Evolutionary conservation across 108 stramenopile genomes (phyloP).

Genomic region (Skeletonema tropicum): DNA sequence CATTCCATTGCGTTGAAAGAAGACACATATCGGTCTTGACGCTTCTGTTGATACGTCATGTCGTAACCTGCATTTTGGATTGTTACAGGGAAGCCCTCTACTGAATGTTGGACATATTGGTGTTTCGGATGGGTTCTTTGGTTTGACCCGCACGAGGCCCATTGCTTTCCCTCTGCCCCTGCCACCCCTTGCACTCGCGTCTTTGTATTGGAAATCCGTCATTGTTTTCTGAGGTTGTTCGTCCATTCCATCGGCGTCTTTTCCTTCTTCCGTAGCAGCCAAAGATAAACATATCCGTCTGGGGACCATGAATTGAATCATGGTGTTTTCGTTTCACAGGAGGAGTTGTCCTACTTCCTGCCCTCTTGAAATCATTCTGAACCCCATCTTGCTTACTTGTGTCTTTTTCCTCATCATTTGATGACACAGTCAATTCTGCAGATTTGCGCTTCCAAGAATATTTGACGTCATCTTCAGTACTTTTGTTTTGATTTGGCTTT

Average conservation of each 20-base stretch:
- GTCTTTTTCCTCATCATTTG: background rate
- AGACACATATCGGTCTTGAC: slow-evolving; percentile 77
- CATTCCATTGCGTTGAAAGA: slow-evolving; percentile 79
- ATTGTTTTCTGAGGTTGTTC: slow-evolving; percentile 39
- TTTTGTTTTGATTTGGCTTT: background rate
- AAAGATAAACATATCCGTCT: slow-evolving; percentile 9
- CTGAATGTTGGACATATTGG: slow-evolving; percentile 69
- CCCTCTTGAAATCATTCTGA: background rate
- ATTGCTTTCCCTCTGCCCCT: slow-evolving; percentile 45
- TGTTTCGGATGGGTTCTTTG: slow-evolving; percentile 39
- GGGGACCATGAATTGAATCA: background rate
- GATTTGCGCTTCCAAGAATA: slow-evolving; percentile 19
- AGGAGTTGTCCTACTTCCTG: background rate
- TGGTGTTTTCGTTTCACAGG: background rate
- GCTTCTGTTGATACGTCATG: slow-evolving; percentile 77
- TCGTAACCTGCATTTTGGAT: slow-evolving; percentile 65
- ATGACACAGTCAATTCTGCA: background rate
- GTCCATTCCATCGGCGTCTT: background rate
- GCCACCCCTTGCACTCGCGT: slow-evolving; percentile 46
- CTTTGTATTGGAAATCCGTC: slow-evolving; percentile 65
- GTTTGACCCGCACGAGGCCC: slow-evolving; percentile 71
- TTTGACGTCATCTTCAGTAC: background rate
- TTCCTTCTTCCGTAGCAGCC: background rate
- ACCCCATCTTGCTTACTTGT: background rate
- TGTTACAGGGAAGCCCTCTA: slow-evolving; percentile 68